Conservation (phyloP, 176 grass and related monocot genomes). For the Stipa capillata region DNA sequence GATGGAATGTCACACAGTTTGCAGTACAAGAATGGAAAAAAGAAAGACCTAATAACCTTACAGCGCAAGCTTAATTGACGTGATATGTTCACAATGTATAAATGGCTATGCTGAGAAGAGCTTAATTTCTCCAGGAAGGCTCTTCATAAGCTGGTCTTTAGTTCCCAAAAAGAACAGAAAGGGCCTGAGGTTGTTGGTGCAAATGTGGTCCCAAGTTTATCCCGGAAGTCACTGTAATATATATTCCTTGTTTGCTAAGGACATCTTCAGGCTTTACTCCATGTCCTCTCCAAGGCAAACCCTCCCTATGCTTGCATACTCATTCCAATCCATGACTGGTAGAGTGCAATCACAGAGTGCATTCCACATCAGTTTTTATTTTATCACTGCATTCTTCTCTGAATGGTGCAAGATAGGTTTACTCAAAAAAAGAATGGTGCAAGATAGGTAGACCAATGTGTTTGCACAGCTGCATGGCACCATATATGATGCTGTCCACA, state of each 20-base stretch:
- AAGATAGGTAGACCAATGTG: too few species aligned
- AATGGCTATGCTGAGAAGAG: not conserved
- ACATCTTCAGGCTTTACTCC: not conserved
- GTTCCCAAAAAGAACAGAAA: not conserved
- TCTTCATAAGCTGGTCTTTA: not conserved
- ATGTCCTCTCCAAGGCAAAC: not conserved
- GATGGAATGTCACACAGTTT: not conserved
- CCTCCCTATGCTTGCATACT: not conserved
- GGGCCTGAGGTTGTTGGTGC: not conserved
- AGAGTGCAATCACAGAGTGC: too few species aligned
- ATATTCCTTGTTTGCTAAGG: not conserved
- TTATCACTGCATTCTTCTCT: too few species aligned
- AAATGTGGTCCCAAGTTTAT: not conserved
- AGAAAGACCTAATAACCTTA: not conserved
- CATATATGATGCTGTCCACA: not conserved
- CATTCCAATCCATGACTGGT: too few species aligned
- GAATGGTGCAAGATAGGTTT: too few species aligned
- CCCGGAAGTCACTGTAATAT: not conserved
- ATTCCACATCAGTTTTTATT: too few species aligned
- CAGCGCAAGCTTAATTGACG: constrained; percentile 1
- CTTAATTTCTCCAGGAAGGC: not conserved
- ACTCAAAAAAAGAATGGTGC: too few species aligned
- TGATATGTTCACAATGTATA: not conserved
- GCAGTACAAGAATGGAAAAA: not conserved
- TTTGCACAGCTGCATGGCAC: not conserved